A percentile compares a stretch with the other conserved stretches of the same genome.
Conservation (phyloP, 805 yeast genomes). For the Candida cerambycidarum region DNA sequence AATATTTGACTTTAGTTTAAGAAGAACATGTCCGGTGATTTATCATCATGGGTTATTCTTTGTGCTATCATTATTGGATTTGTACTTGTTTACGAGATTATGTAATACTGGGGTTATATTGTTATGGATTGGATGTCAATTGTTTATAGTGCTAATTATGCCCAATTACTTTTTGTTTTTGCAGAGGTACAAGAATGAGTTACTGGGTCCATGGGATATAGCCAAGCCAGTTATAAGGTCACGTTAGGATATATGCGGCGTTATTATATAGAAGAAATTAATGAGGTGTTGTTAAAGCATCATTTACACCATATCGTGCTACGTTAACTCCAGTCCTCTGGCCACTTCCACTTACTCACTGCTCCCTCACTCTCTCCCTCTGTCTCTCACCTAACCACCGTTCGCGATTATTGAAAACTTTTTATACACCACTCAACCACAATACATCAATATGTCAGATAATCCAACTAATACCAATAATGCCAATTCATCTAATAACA, state of each 20-base stretch:
- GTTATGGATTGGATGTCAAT: constrained; percentile 52
- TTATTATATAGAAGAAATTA: no score
- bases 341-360: no score
- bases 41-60: constrained; percentile 19
- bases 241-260: no score
- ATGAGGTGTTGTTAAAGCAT: no score
- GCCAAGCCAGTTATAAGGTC: constrained; percentile 55
- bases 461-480: background rate
- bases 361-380: no score
- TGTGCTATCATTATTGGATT: constrained; percentile 23
- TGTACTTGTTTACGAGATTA: constrained; percentile 25
- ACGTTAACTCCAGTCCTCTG: no score
- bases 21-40: constrained; percentile 27
- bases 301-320: no score
- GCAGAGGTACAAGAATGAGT: constrained; percentile 79
- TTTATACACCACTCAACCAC: background rate
- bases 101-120: constrained; percentile 30
- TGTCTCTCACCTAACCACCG: background rate
- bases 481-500: background rate
- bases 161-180: constrained; percentile 71
- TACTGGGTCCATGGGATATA: constrained; percentile 93
- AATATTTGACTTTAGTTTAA: constrained; percentile 58
- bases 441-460: constrained; percentile 1
- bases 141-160: constrained; percentile 51
- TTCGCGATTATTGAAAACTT: background rate